phyloP scores from a whole-genome alignment of 345 rosid species.

The Rhizophora apiculata region DNA sequence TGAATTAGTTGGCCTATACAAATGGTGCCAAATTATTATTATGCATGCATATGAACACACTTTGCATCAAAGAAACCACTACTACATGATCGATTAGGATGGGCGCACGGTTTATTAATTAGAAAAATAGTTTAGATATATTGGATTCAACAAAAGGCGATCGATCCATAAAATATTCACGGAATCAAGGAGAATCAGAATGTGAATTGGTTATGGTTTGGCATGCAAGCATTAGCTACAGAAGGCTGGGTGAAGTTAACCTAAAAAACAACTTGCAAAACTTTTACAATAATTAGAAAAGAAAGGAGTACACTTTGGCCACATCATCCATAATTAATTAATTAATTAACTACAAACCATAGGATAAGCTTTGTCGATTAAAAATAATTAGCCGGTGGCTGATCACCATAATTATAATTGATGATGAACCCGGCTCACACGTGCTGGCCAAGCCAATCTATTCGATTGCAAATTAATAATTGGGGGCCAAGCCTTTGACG shows the following conservation, averaged over 20 bases:
- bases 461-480: no score
- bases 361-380: no score
- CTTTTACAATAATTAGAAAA: neutral
- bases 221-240: neutral
- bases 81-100: neutral
- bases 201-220: neutral
- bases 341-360: no score
- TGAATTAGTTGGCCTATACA: conserved; percentile 11
- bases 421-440: no score
- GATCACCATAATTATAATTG: no score
- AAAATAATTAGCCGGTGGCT: no score
- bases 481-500: no score
- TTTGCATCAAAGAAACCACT: neutral
- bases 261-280: neutral
- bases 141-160: neutral
- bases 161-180: neutral
- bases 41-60: neutral
- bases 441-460: no score
- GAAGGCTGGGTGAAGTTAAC: neutral
- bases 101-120: neutral
- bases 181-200: neutral
- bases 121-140: neutral
- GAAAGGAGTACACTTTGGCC: neutral
- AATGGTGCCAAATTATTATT: neutral
- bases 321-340: no score